Conservation (phyloP, 164 flowering plant genomes). For the Tetracentron sinense region DNA sequence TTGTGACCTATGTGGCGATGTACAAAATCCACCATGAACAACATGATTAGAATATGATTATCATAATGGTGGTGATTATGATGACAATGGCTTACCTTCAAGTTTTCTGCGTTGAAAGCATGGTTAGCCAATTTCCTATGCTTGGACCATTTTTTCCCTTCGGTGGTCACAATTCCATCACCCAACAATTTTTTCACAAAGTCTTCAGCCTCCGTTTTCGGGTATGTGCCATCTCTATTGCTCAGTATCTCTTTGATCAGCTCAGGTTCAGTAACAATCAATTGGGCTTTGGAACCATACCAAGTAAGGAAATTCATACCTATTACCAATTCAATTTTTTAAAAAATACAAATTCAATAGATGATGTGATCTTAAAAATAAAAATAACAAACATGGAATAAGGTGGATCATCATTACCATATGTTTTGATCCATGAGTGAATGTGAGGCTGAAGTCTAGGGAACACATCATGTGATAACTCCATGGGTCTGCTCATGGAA, state of each 20-base stretch:
- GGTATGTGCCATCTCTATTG: conserved; percentile 26
- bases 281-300: conserved; percentile 29
- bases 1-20: too few species aligned
- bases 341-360: too few species aligned
- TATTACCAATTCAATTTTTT: conserved; percentile 9
- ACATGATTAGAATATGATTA: too few species aligned
- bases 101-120: conserved; percentile 38
- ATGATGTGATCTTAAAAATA: too few species aligned
- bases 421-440: conserved; percentile 14
- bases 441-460: conserved; percentile 25
- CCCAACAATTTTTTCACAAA: conserved; percentile 34
- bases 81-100: conserved; percentile 40
- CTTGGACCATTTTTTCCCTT: conserved; percentile 44
- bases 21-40: too few species aligned
- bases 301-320: conserved; percentile 34
- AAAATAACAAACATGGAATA: too few species aligned
- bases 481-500: conserved; percentile 19
- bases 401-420: too few species aligned
- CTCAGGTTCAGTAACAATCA: conserved; percentile 34
- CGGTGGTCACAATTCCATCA: conserved; percentile 33
- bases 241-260: conserved; percentile 35
- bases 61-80: too few species aligned
- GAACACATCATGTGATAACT: conserved; percentile 23
- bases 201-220: conserved; percentile 16
- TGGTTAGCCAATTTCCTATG: conserved; percentile 34